These are phyloP conservation scores for Miamiensis avidus DNA, from an alignment of 169 alveolate genomes.

Conservation along the genomic window DNA sequence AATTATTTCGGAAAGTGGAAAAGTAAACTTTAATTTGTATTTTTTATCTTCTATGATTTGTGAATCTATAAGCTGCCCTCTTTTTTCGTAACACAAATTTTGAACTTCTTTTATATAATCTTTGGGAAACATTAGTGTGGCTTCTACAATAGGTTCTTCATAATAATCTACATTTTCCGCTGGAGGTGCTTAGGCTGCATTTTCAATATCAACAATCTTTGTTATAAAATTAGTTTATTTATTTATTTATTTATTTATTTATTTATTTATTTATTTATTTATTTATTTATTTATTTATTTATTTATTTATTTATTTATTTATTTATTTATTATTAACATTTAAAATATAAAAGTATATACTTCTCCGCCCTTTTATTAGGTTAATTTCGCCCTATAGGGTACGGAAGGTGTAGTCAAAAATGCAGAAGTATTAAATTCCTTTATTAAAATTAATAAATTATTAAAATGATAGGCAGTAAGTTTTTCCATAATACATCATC, in stretches of 20 bases:
- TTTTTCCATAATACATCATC: conserved; percentile 87
- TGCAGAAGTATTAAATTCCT: conserved; percentile 28
- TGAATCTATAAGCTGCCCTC: conserved; percentile 60
- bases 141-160: conserved; percentile 60
- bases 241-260: too few species aligned
- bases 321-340: too few species aligned
- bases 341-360: too few species aligned
- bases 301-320: too few species aligned
- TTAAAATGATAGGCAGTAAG: too few species aligned
- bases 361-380: conserved; percentile 40
- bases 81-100: conserved; percentile 49
- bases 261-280: too few species aligned
- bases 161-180: conserved; percentile 37
- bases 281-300: too few species aligned
- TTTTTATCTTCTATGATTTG: conserved; percentile 53
- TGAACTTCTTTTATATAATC: conserved; percentile 54
- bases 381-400: conserved; percentile 57
- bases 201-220: conserved; percentile 31
- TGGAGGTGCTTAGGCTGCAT: conserved; percentile 56
- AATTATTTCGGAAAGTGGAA: conserved; percentile 92
- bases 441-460: too few species aligned
- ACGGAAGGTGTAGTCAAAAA: conserved; percentile 92
- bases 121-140: conserved; percentile 59
- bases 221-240: too few species aligned
- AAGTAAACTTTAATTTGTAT: conserved; percentile 62